Conservation (phyloP, 148 eudicot genomes). For the Dysphania ambrosioides region DNA sequence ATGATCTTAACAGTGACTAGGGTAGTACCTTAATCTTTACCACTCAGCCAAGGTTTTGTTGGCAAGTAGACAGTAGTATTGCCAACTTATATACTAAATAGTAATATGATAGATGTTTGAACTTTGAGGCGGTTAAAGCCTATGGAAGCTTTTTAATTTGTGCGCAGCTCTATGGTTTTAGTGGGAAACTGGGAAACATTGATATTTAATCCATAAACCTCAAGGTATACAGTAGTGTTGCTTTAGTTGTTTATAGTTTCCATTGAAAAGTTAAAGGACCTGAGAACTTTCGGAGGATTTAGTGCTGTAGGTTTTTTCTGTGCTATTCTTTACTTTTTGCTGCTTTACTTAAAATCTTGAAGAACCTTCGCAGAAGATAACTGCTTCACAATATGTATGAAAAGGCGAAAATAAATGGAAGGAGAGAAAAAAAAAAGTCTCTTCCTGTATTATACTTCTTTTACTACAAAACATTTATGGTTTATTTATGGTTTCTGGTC, state of each 20-base stretch:
- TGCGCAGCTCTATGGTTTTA: background rate
- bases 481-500: background rate
- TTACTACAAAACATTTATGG: background rate
- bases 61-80: background rate
- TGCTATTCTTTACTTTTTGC: background rate
- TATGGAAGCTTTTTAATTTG: background rate
- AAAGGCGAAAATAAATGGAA: background rate
- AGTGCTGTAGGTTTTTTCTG: background rate
- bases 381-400: background rate
- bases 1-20: background rate
- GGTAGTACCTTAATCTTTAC: background rate
- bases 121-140: too few relatives aligned
- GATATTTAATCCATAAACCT: background rate
- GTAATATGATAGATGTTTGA: too few relatives aligned
- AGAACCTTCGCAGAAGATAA: background rate
- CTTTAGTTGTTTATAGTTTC: background rate
- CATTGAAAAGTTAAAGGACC: background rate
- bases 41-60: background rate
- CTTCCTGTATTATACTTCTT: background rate
- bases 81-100: background rate
- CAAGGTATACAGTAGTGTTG: background rate
- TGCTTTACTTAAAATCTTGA: background rate
- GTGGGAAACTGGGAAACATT: background rate
- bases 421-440: background rate
- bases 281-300: background rate